Evolutionary conservation across 2,329 filamentous ascomycete species (phyloP), one percentile per base, ranked within the genome.

Genomic region (Seiridium cupressi): DNA sequence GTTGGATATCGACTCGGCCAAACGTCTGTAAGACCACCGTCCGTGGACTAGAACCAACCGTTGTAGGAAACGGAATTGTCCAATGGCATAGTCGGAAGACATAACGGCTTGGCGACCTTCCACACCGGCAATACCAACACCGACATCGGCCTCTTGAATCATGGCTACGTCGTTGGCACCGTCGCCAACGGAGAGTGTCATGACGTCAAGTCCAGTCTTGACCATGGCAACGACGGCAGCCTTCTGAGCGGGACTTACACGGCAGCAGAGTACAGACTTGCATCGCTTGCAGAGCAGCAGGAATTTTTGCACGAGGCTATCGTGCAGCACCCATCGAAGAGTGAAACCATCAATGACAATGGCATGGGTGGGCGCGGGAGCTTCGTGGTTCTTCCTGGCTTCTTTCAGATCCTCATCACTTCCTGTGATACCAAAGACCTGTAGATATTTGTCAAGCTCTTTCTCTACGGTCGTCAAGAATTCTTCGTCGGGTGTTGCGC

Each of bases 71-170:
- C 92, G 86, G 80, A 97, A 97, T 75, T 97, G 93, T 1, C 92
- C 93, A 72, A 97, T 96, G 56, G 93, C 93, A 72, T 96, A 97
- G 73, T 97, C 93, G 3, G 93, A 95, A 44, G 92, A 96, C 93
- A 97, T 97, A 70, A 91, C 93, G 42, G 93, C 93, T 75, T 96
- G 92, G 67, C 93, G 85, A 67, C 93, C 93, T 81, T 97, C 93
- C 65, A 94, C 90, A 77, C 93, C 93, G 63, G 92, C 93, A 73
- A 97, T 97, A 76, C 93, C 93, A 48, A 97, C 93, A 73, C 93
- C 93, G n/a, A 97, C 92, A 73, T 97, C 92, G 13, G 93, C 93
- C 76, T 97, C 93, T 76, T 97, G 93, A 68, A 97, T 97, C 93
- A 97, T 97, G 66, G 93, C 93, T 63, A 97, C 92, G 75, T 97